These are phyloP conservation scores for Xylariales sp. DNA, from an alignment of 2,329 filamentous ascomycete species.

Conservation along the genomic window DNA sequence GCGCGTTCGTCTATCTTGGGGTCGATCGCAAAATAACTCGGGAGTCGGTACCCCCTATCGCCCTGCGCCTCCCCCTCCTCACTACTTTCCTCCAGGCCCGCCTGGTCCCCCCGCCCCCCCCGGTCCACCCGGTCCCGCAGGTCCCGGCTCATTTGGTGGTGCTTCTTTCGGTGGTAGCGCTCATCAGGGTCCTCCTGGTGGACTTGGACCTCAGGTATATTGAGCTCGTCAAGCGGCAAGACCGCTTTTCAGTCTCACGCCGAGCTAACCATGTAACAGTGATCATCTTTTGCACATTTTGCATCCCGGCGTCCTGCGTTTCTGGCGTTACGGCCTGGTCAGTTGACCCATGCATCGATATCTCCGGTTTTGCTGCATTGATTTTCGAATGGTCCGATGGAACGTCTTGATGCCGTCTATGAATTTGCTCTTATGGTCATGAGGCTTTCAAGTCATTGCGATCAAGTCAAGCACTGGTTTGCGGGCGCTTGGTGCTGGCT, in stretches of 20 bases:
- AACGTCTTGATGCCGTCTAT: conserved; percentile 41
- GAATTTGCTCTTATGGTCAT: conserved; percentile 39
- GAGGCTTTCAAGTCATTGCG: conserved; percentile 31
- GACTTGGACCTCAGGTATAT: conserved; percentile 50
- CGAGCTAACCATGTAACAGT: conserved; percentile 38
- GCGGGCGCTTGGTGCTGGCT: conserved; percentile 38
- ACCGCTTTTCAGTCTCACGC: background rate
- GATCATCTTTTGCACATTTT: conserved; percentile 41
- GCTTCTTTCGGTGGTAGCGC: conserved; percentile 43
- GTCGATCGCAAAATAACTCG: conserved; percentile 98
- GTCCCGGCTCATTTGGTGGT: conserved; percentile 45
- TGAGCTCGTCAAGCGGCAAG: background rate
- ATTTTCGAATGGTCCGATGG: conserved; percentile 41
- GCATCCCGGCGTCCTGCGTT: conserved; percentile 52
- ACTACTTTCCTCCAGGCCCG: conserved; percentile 50
- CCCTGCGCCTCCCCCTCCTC: conserved; percentile 74
- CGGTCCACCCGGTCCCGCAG: conserved; percentile 46
- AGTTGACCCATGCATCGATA: conserved; percentile 46
- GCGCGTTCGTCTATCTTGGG: conserved; percentile 96
- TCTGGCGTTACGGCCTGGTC: conserved; percentile 50
- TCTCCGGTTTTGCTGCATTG: conserved; percentile 47
- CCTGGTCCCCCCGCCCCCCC: conserved; percentile 48
- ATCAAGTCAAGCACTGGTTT: conserved; percentile 29
- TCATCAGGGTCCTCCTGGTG: conserved; percentile 49
- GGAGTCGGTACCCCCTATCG: conserved; percentile 97